Evolutionary conservation across 2,329 filamentous ascomycete species (phyloP).

Genomic region (Penicillium sp.): DNA sequence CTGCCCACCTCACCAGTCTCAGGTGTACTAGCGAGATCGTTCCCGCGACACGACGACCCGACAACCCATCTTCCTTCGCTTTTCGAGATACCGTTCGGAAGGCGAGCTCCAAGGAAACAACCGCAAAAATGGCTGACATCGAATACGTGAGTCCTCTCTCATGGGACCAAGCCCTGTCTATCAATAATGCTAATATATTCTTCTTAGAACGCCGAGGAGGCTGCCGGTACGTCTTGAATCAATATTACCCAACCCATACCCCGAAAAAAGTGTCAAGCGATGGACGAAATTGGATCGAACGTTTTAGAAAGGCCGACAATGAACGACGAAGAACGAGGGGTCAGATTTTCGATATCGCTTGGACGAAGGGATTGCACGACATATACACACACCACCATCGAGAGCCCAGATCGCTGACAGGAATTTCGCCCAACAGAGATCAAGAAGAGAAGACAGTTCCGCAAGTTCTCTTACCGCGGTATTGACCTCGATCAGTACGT

Average conservation of each 20-base stretch:
- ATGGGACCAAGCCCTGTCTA: background rate
- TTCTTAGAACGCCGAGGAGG: slow-evolving; percentile 87
- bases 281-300: slow-evolving; percentile 1
- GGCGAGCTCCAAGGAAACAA: slow-evolving; percentile 46
- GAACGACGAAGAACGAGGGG: background rate
- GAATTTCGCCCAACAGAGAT: slow-evolving; percentile 64
- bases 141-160: slow-evolving; percentile 72
- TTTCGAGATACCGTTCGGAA: slow-evolving; percentile 48
- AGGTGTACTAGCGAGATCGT: slow-evolving; percentile 31
- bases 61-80: slow-evolving; percentile 43
- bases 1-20: slow-evolving; percentile 35
- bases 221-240: slow-evolving; percentile 65
- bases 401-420: slow-evolving; percentile 32
- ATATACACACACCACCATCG: slow-evolving; percentile 14
- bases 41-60: slow-evolving; percentile 42
- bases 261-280: slow-evolving; percentile 9
- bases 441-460: slow-evolving; percentile 99
- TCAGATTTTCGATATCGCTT: slow-evolving; percentile 19
- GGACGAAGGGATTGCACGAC: slow-evolving; percentile 15
- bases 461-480: slow-evolving; percentile 99
- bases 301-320: slow-evolving; percentile 7
- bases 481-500: slow-evolving; percentile 99
- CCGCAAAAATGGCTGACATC: slow-evolving; percentile 79
- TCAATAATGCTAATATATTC: slow-evolving; percentile 37
- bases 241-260: slow-evolving; percentile 19